Conservation (phyloP, 345 rosid genomes). For the Mallotus nudiflorus region DNA sequence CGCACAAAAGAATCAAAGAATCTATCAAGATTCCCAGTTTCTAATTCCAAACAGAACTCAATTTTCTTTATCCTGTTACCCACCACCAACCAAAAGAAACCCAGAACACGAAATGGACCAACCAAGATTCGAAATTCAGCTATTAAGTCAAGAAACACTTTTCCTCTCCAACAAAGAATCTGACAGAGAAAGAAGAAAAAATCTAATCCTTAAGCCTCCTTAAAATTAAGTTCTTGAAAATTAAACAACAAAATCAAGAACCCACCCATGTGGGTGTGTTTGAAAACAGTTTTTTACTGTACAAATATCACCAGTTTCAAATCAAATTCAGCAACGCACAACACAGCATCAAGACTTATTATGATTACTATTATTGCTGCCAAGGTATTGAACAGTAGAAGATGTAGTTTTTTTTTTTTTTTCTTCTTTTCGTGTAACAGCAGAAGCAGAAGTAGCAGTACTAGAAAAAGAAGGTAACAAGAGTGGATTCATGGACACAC, state of each 20-base stretch:
- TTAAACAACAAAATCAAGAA: background rate
- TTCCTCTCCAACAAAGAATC: constrained; percentile 31
- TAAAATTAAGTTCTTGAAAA: background rate
- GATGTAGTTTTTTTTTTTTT: background rate
- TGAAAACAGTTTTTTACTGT: background rate
- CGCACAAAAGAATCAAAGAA: constrained; percentile 38
- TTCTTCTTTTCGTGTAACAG: background rate
- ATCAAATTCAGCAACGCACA: background rate
- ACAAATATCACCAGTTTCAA: background rate
- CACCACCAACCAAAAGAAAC: constrained; percentile 29
- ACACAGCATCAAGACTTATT: background rate
- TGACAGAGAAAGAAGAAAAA: constrained; percentile 28
- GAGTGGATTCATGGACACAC: constrained; percentile 32
- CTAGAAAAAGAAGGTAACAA: constrained; percentile 28
- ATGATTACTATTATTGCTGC: background rate
- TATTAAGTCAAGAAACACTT: constrained; percentile 10
- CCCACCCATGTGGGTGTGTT: background rate
- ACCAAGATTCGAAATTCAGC: constrained; percentile 34
- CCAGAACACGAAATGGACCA: constrained; percentile 36
- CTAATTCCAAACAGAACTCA: constrained; percentile 39
- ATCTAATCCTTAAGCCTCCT: constrained; percentile 9
- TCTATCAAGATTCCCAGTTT: constrained; percentile 38
- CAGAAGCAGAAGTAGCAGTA: constrained; percentile 3
- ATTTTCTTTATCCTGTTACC: constrained; percentile 22
- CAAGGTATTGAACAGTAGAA: background rate